Percentiles rank a stretch among this genome's conserved stretches.
Conservation (phyloP, 257 asterid species). For the Solanum clarkiae region DNA sequence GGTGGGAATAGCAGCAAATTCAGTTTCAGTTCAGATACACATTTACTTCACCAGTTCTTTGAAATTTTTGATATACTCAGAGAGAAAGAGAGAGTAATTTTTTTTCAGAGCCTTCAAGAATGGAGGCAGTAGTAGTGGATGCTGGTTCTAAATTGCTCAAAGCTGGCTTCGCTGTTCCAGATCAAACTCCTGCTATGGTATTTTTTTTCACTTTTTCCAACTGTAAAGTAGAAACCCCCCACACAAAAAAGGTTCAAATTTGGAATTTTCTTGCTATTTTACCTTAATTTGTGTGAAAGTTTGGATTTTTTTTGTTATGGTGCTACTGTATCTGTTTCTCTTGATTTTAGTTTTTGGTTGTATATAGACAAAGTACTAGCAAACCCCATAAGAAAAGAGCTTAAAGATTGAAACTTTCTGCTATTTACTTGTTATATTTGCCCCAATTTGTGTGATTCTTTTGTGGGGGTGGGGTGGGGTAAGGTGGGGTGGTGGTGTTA, state of each 20-base stretch:
- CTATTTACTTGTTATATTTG: not conserved
- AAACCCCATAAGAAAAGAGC: not conserved
- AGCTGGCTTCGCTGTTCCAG: conserved; percentile 91
- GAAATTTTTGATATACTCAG: not conserved
- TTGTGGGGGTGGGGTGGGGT: not conserved
- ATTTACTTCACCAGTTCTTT: not conserved
- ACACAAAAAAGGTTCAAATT: not conserved
- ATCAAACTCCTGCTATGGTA: conserved; percentile 93
- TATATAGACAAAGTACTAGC: not conserved
- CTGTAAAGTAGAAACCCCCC: not conserved
- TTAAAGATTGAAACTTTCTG: not conserved
- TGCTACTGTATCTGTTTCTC: not conserved
- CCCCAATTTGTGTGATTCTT: not conserved
- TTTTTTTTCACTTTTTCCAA: not conserved
- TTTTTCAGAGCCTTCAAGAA: not conserved
- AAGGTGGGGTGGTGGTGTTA: not conserved
- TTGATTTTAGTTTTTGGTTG: not conserved
- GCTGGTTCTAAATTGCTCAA: conserved; percentile 76
- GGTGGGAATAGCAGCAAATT: not conserved
- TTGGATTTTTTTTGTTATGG: not conserved
- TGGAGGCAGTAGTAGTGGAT: conserved; percentile 96
- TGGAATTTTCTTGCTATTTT: not conserved
- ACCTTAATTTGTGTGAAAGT: not conserved
- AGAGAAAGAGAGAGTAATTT: not conserved
- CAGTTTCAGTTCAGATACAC: not conserved